A percentile compares a stretch with the other conserved stretches of the same genome.
Evolutionary conservation across 768 basidiomycete species (phyloP).

Genomic region (Russula sp.): DNA sequence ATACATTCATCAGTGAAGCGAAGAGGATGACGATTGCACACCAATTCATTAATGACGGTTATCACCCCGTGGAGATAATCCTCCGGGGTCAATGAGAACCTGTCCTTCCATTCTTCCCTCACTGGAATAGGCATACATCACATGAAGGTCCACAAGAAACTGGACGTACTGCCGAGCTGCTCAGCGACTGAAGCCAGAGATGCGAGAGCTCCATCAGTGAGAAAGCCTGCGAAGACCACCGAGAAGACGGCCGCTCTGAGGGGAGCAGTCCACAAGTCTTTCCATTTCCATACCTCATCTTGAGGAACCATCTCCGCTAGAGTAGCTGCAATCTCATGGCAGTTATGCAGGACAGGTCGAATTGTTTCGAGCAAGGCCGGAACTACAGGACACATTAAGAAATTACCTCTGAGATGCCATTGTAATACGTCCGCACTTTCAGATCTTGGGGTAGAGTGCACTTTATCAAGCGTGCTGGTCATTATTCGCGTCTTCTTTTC

Average conservation of each 20-base stretch:
- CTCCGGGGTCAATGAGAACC: slow-evolving; percentile 56
- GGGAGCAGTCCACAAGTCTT: slow-evolving; percentile 73
- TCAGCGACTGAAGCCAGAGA: slow-evolving; percentile 45
- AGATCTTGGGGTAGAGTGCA: slow-evolving; percentile 63
- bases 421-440: slow-evolving; percentile 39
- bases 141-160: neutral
- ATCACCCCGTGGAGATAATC: slow-evolving; percentile 81
- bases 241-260: slow-evolving; percentile 60
- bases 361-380: slow-evolving; percentile 50
- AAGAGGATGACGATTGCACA: slow-evolving; percentile 30
- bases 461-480: slow-evolving; percentile 68
- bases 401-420: neutral
- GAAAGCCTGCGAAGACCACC: slow-evolving; percentile 57
- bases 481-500: slow-evolving; percentile 70
- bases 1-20: too few species aligned
- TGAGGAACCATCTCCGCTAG: slow-evolving; percentile 57
- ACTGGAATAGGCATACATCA: slow-evolving; percentile 35
- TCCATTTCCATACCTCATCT: slow-evolving; percentile 79
- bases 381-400: slow-evolving; percentile 36
- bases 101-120: slow-evolving; percentile 60
- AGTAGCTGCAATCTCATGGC: slow-evolving; percentile 40
- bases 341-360: slow-evolving; percentile 48
- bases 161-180: slow-evolving; percentile 57
- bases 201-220: slow-evolving; percentile 50
- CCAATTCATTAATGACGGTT: slow-evolving; percentile 72